Evolutionary conservation across 2,329 filamentous ascomycete species (phyloP), one percentile per base, ranked within the genome.

Genomic region (Colletotrichum sp.): DNA sequence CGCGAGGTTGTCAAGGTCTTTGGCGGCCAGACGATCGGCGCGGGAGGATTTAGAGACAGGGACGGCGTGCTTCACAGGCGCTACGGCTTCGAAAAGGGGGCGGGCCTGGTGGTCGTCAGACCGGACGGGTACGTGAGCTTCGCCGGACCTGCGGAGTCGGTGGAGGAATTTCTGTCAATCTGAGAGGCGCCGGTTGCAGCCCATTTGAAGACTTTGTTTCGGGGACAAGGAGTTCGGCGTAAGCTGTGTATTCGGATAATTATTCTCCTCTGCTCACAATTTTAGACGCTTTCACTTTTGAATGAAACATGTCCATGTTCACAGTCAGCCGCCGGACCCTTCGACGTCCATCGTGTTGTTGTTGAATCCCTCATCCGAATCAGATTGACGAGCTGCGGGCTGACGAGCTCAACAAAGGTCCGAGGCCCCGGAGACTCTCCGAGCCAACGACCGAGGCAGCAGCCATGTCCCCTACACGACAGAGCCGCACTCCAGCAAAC

Each of bases 101-200:
- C 81, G 0, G 82, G 82, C 2, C 82, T 81, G 62, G 80, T 81
- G 5, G 75, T 83, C 15, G 78, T 83, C 21, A 79, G 83, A 10
- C 83, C 83, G 5, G 83, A 85, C 68, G 78, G 79, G 2, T 84
- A 85, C 66, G 77, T 84, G 8, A 82, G 78, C 30, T 81, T 82
- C 30, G 81, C 84, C 64, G 83, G 83, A 4, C 77, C 77, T 24
- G 70, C 83, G 71, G 71, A 77, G 9, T 77, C 77, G 7, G 34
- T 83, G 65, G 77, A 79, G 26, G 79, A 80, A 63, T 62, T 84
- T 26, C 30, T 82, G 7, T 69, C 63, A 24, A 72, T 39, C 60
- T 72, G 64, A 72, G 10, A 67, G 24, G 52, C n/a, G n/a, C 64
- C 26, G 3, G 13, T n/a, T 18, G 4, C 24, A n/a, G 30, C 34